Evolutionary conservation across 805 yeast genomes (phyloP).

Genomic region (Cyberlindnera subsufficiens): DNA sequence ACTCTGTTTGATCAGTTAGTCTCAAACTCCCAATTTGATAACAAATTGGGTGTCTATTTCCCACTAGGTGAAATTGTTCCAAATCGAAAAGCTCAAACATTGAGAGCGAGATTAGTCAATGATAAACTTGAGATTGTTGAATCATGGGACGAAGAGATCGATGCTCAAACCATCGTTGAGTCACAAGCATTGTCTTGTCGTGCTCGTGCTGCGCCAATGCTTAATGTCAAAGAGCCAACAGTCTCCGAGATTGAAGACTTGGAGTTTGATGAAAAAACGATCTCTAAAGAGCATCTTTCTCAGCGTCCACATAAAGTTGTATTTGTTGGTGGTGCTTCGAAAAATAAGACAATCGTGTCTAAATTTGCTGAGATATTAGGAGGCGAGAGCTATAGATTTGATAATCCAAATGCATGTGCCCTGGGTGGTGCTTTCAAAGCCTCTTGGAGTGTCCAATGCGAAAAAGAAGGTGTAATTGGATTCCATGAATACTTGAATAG

Average conservation of each 20-base stretch:
- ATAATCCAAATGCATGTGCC: slow-evolving; percentile 87
- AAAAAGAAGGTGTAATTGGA: slow-evolving; percentile 7
- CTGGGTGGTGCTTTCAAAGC: slow-evolving; percentile 88
- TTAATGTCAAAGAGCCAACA: slow-evolving; percentile 30
- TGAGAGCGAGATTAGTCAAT: slow-evolving; percentile 40
- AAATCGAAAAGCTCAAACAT: slow-evolving; percentile 59
- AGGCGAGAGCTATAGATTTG: slow-evolving; percentile 53
- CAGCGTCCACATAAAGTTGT: slow-evolving; percentile 62
- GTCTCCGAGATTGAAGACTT: slow-evolving; percentile 5
- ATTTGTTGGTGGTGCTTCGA: slow-evolving; percentile 86
- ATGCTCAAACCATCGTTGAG: slow-evolving; percentile 75
- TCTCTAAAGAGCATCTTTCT: slow-evolving; percentile 14
- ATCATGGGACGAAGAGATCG: slow-evolving; percentile 49
- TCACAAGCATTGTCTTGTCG: slow-evolving; percentile 85
- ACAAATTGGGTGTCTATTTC: slow-evolving; percentile 71
- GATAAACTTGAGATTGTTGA: slow-evolving; percentile 26
- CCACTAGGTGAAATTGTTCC: slow-evolving; percentile 92
- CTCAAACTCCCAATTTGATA: slow-evolving; percentile 29
- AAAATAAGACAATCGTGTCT: slow-evolving; percentile 59
- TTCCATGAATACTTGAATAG: slow-evolving; percentile 42
- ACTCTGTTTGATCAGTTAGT: slow-evolving; percentile 51
- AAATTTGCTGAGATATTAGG: slow-evolving; percentile 71
- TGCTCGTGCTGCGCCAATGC: slow-evolving; percentile 71
- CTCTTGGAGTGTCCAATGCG: slow-evolving; percentile 48
- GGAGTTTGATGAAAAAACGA: slow-evolving; percentile 30